Conservation (phyloP, 139 green algal genomes). For the Limnomonas spitsbergensis region DNA sequence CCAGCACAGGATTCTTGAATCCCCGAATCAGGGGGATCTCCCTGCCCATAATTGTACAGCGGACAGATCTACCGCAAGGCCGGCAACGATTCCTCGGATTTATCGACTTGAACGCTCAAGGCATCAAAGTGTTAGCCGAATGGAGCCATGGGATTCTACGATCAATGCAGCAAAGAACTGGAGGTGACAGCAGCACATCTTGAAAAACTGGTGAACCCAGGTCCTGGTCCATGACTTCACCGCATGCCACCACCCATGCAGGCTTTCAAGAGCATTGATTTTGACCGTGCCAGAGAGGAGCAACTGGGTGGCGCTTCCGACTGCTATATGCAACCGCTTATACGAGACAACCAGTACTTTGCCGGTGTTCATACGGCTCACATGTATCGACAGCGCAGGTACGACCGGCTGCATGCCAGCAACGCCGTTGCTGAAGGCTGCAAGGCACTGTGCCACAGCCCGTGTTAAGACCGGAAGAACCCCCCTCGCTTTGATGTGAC, state of each 20-base stretch:
- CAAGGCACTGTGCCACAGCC: not conserved
- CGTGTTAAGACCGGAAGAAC: not conserved
- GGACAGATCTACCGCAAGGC: too few species aligned
- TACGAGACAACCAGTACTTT: not conserved
- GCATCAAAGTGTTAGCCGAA: too few species aligned
- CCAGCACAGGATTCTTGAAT: too few species aligned
- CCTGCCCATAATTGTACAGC: too few species aligned
- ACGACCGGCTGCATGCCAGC: not conserved
- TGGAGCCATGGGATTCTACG: not conserved
- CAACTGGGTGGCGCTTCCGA: constrained; percentile 53
- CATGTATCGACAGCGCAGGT: constrained; percentile 16
- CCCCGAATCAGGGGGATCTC: too few species aligned
- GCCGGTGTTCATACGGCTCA: constrained; percentile 28
- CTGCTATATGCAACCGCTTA: not conserved
- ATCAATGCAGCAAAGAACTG: not conserved
- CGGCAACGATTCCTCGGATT: too few species aligned
- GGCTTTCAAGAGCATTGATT: not conserved
- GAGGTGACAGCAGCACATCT: too few species aligned
- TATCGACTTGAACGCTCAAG: too few species aligned
- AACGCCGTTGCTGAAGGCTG: not conserved
- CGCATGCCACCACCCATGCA: too few species aligned
- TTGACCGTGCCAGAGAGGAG: constrained; percentile 22
- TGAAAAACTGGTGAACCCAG: too few species aligned
- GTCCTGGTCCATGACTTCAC: too few species aligned
- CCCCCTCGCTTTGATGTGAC: not conserved